These are phyloP conservation scores for Extremus antarcticus DNA, from an alignment of 495 filamentous ascomycete species.

Conservation along the genomic window DNA sequence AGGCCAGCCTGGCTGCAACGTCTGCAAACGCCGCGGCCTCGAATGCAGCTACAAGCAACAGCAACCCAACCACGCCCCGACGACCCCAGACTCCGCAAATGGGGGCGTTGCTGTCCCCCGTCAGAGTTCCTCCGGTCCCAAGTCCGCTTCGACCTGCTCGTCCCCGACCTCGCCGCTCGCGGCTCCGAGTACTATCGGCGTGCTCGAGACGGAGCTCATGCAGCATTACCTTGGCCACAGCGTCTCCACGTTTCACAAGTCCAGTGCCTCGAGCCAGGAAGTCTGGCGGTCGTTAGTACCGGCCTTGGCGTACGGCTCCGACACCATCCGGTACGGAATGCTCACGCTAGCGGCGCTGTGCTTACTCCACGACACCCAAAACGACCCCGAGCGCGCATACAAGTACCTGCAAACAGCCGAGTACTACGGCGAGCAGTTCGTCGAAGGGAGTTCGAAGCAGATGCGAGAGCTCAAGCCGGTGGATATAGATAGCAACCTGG, in stretches of 20 bases:
- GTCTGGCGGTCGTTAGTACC: neutral
- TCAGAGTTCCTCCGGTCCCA: too few species aligned
- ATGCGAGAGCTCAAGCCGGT: neutral
- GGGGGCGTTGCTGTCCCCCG: neutral
- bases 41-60: neutral
- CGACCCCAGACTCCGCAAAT: neutral
- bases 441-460: neutral
- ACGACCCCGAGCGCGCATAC: neutral
- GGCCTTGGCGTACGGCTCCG: neutral
- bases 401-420: neutral
- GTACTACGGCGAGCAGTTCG: neutral
- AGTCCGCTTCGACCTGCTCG: neutral
- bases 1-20: neutral
- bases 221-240: neutral
- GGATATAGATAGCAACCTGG: neutral
- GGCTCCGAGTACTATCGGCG: neutral
- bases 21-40: neutral
- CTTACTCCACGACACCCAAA: neutral
- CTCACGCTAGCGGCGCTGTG: neutral
- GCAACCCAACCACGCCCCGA: neutral
- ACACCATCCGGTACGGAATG: neutral
- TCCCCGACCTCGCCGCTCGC: neutral
- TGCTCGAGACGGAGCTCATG: neutral
- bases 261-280: neutral
- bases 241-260: neutral